Evolutionary conservation across 495 filamentous ascomycete species (phyloP), one percentile per base, ranked within the genome.

Genomic region (Pyronema domesticum): DNA sequence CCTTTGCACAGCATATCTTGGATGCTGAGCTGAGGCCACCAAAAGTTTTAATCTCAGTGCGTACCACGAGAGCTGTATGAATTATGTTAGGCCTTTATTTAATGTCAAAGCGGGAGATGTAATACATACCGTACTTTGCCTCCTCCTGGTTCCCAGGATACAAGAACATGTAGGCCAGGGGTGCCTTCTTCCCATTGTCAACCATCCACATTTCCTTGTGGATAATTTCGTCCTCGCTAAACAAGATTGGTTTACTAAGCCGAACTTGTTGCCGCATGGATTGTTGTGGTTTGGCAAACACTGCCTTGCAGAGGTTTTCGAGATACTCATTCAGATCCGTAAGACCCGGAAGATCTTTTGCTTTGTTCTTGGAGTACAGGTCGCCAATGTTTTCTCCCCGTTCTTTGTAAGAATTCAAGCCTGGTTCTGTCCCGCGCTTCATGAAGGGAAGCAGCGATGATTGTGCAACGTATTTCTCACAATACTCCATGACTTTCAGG

Each of bases 211-310:
- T 68, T 37, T 72, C 69, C 40, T 58, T 53, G 23, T 51, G 60
- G 4, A 55, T 50, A 1, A 53, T 52, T n/a, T 62, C 62, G 11
- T 54, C 53, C 34, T 62, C 59, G 50, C 72, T 67, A 37, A 80
- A 66, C 1, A 58, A 64, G 36, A 79, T 56, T 15, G 74, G 69
- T 14, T 70, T 71, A 8, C 72, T 74, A 58, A 80, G 69, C 14
- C 79, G 66, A 40, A 80, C 72, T 19, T 74, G 74, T 47, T 77
- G 68, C 47, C 72, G 72, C 61, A 79, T 76, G 11, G 77, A 75
- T 47, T 74, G 67, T 7, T 78, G 75, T 54, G 80, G 80, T 50
- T 75, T 71, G 8, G 65, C 68, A 59, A 80, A 81, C 1, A 80
- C 70, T 9, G 70, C 69, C 6, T 73, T 69, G 54, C 75, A 80